phyloP scores from a whole-genome alignment of 345 rosid genomes.

The Mercurialis annua region DNA sequence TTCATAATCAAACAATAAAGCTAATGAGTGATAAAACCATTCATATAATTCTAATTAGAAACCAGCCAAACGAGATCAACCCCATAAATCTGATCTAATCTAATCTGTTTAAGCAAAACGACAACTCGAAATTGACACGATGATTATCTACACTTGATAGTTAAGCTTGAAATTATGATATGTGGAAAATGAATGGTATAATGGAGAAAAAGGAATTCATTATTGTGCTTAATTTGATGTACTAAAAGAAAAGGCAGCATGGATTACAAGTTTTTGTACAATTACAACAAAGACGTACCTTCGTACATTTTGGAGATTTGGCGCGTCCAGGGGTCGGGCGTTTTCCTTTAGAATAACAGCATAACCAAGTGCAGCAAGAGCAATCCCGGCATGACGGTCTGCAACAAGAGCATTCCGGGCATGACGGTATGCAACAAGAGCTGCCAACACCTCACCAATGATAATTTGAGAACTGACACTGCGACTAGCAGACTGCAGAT shows the following conservation, averaged over 20 bases:
- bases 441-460: conserved; percentile 66
- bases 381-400: conserved; percentile 26
- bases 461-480: conserved; percentile 62
- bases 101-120: not conserved
- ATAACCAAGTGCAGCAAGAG: conserved; percentile 33
- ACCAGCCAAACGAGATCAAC: not conserved
- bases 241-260: conserved; percentile 51
- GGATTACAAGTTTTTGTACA: conserved; percentile 32
- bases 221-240: conserved; percentile 11
- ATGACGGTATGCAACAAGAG: conserved; percentile 21
- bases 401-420: conserved; percentile 39
- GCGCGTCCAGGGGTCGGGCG: not conserved
- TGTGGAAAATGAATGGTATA: conserved; percentile 15
- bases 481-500: conserved; percentile 62
- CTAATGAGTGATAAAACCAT: not conserved
- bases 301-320: conserved; percentile 38
- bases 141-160: not conserved
- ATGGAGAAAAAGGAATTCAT: conserved; percentile 12
- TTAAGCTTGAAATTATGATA: not conserved
- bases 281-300: conserved; percentile 38
- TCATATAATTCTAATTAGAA: not conserved
- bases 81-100: not conserved
- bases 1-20: not conserved
- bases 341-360: conserved; percentile 35
- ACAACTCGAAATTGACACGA: not conserved